Base-by-base conservation (phyloP, 2,329 filamentous ascomycete genomes). In the Aspergillus awamori region DNA sequence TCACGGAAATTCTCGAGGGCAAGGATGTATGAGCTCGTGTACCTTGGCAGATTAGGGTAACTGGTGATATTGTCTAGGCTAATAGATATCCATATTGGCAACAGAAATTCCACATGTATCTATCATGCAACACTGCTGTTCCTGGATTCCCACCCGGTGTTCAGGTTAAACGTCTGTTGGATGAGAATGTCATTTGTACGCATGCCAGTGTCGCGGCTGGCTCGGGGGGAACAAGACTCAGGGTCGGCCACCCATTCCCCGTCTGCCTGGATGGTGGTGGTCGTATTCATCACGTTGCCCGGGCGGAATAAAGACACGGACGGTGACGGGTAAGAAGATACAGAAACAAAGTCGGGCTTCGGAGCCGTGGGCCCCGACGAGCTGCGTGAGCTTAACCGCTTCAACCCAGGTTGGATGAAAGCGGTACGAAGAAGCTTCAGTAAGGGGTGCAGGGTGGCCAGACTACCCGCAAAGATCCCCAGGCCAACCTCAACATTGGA, bases 401-500 rank as follows among this genome's bases (percentile, higher is more conserved):
- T 28, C 13, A 49, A 13, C 17, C 45, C 13, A 10, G 22, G 22
- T 30, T 49, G 4, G 5, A 15, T 4, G 5, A 24, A 30, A 2
- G 6, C 10, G 4, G 11, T 17, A 13, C 45, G 24, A 17, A 49
- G 4, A 3, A 8, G 15, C 24, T 24, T 15, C 6, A 48, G 54
- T 1, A 59, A 33, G 2, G 58, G 58, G 4, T 53, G 52, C 4
- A 59, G 24, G 4, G 58, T 28, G 2, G 52, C 39, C 2, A 59
- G 24, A 13, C 58, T 59, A 10, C 58, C 58, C 1, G 51, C 52
- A 3, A 52, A 55, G 1, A 59, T 51, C 1, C 52, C 58, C 15
- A 59, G 41, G 28, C 39, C 51, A 13, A 45, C 30, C 28, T 59
- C 58, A 8, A 51, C 13, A 26, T 55, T 51, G 2, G 48, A 59